These are phyloP conservation scores for Cichorium intybus DNA, from an alignment of 140 eudicot species.

Conservation along the genomic window DNA sequence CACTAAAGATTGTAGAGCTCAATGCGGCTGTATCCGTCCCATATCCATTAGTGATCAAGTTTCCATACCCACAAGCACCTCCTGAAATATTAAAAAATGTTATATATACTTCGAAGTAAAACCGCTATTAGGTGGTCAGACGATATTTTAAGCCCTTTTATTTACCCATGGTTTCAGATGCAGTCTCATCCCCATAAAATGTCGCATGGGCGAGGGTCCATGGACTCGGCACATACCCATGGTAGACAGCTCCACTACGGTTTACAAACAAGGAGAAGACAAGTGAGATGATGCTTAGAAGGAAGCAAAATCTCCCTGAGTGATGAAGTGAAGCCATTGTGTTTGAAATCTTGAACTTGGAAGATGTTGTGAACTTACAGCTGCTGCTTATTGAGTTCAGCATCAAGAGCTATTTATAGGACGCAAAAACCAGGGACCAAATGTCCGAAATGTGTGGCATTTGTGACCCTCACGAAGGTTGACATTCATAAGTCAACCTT, in stretches of 20 bases:
- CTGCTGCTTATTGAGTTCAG: slow-evolving; percentile 23
- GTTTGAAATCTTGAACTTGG: not conserved
- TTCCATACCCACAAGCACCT: slow-evolving; percentile 96
- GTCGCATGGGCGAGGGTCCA: slow-evolving; percentile 80
- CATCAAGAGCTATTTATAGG: slow-evolving; percentile 36
- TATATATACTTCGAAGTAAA: not conserved
- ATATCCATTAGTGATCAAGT: slow-evolving; percentile 64
- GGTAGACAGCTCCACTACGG: slow-evolving; percentile 25
- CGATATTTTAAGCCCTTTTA: not conserved
- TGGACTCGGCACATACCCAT: slow-evolving; percentile 41
- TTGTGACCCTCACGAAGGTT: slow-evolving; percentile 58
- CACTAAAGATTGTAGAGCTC: slow-evolving; percentile 68
- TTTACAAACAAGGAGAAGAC: slow-evolving; percentile 16
- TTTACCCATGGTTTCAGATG: slow-evolving; percentile 75
- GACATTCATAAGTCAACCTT: slow-evolving; percentile 26
- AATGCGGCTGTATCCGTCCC: slow-evolving; percentile 75
- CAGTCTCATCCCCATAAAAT: slow-evolving; percentile 78
- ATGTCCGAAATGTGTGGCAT: not conserved
- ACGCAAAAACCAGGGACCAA: slow-evolving; percentile 3
- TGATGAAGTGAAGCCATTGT: slow-evolving; percentile 42
- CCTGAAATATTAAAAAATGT: slow-evolving; percentile 39
- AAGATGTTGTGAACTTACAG: not conserved
- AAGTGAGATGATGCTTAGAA: slow-evolving; percentile 18
- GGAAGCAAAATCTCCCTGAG: slow-evolving; percentile 24
- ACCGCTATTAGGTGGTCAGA: not conserved